phyloP scores from a whole-genome alignment of 306 rosid genomes.

The Neltuma alba region DNA sequence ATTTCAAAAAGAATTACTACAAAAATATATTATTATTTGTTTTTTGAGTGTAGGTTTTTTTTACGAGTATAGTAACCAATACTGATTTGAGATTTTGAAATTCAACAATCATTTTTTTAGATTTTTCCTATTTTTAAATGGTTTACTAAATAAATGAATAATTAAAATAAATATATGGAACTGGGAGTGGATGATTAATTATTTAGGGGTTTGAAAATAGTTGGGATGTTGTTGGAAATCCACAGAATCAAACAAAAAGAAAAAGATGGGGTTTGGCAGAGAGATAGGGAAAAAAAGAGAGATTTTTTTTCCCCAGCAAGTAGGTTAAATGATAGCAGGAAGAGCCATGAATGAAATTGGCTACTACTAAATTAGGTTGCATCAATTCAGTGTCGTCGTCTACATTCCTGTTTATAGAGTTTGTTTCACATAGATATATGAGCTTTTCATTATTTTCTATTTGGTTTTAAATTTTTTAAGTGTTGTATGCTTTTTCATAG shows the following conservation, averaged over 20 bases:
- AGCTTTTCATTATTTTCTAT: neutral
- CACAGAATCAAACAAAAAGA: conserved; percentile 17
- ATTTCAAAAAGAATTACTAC: too few species aligned
- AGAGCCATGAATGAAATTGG: neutral
- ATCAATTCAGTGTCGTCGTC: conserved; percentile 33
- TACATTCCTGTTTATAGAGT: neutral
- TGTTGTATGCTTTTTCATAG: neutral
- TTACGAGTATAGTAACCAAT: too few species aligned
- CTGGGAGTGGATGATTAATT: neutral
- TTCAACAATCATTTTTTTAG: too few species aligned
- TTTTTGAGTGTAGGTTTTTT: too few species aligned
- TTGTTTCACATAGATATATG: neutral
- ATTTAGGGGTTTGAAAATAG: neutral
- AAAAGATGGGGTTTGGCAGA: conserved; percentile 6
- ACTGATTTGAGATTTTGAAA: too few species aligned
- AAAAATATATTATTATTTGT: too few species aligned
- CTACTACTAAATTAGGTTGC: conserved; percentile 9
- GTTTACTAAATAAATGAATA: neutral
- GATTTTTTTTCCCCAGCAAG: neutral
- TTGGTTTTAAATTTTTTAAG: neutral
- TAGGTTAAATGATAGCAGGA: neutral
- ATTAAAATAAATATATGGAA: neutral
- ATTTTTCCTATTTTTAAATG: too few species aligned
- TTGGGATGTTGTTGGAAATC: neutral
- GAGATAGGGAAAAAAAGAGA: neutral